Base-by-base conservation (phyloP, 441 rosid species). In the Populus hybrid region DNA sequence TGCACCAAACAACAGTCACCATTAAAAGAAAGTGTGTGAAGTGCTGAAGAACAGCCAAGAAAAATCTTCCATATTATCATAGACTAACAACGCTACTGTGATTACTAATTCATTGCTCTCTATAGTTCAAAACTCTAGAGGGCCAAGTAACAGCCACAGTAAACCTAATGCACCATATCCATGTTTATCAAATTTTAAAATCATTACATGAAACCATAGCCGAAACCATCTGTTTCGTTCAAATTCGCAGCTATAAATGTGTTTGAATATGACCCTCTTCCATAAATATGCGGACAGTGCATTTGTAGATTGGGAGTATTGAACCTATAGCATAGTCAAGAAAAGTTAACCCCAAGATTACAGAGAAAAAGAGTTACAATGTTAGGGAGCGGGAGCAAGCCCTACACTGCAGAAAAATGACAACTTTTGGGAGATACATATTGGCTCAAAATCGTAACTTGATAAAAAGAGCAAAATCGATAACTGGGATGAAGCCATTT, bases 1-100 rank as follows among this genome's bases (percentile, higher is more conserved):
- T 94, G 92, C 89, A 91, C 76, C 86, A 81, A 85, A 76, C 35
- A 80, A 67, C 38, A 78, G 42, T n/a, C 3, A 42, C 0, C 57
- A 67, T 82, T 40, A 82, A 76, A 69, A 73, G 36, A 28, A 70
- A 26, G 36, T 30, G 46, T 72, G 4, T 10, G 57, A 80, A 38
- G 36, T 40, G 35, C 67, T n/a, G 34, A 67, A 18, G 21, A 9
- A 19, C 21, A 75, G 3, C 36, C 21, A n/a, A 76, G 19, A 69
- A 53, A 69, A 68, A 9, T 34, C 3, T 24, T 21, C 23, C 21
- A 34, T 28, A 75, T 46, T 46, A 46, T 12, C 53, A 46, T 4
- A 12, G 16, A 46, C 53, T 11, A 46, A 1, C 50, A 75, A 26
- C 19, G 34, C 1, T 35, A n/a, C 24, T 59, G 9, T n/a, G 23